Base-by-base conservation (phyloP, 1,139 yeast genomes). In the Kurtzmaniella natalensis region DNA sequence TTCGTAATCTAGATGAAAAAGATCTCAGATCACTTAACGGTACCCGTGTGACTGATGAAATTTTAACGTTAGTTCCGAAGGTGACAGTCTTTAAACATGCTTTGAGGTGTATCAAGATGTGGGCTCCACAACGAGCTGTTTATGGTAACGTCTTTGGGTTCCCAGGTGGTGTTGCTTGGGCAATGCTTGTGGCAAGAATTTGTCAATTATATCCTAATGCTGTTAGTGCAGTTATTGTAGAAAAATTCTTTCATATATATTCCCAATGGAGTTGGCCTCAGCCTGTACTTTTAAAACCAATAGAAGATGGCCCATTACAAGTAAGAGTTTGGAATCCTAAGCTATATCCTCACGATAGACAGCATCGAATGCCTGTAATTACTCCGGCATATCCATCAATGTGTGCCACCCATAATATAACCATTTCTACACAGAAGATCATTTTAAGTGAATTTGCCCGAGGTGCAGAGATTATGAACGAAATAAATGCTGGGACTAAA, bases 141-240 rank as follows among this genome's bases (percentile, higher is more conserved):
- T 92, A 92, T 57, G 97, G 86, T 4, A 92, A 92, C 52, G 83
- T 92, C 31, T 87, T 83, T 70, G 98, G 98, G 0, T 92, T 92
- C 59, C 98, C 98, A 1, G 99, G 99, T 47, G 99, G 99, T 57
- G 98, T 92, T 23, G 98, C 98, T 0, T 92, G 98, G 98, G 99
- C 98, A 1, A 92, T 92, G 97, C 60, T 92, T 31, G 96, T 88
- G 6, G 98, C 98, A 1, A 73, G 98, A 49, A 88, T 92, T 22
- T 92, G 98, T 56, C 99, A 92, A 53, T 61, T 92, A 29, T 94
- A 89, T 53, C 99, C 99, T 2, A 89, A 89, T 58, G 95, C 97
- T 0, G 94, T 88, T 7, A 82, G 96, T 43, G 89, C 97, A 0
- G 88, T 86, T 1, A 81, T 92, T 36, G 81, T 92, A 10, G 81